Conservation (phyloP, 1,139 yeast genomes). For the Saccharomyces uvarum region DNA sequence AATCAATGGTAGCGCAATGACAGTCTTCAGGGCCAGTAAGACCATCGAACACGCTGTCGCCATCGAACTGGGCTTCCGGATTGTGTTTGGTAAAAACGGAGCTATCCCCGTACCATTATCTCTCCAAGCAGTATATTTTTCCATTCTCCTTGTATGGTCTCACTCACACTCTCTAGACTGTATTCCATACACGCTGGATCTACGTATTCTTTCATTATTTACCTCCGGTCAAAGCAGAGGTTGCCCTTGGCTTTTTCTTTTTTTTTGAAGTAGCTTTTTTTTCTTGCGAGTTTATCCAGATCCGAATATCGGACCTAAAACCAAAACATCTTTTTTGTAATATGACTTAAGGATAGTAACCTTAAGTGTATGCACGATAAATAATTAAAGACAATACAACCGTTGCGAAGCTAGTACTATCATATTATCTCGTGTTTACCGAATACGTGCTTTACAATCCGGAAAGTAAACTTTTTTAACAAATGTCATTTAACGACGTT, state of each 20-base stretch:
- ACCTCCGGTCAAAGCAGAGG: background rate
- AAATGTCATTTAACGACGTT: conserved; percentile 70
- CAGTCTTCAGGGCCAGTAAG: conserved; percentile 17
- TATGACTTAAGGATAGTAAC: background rate
- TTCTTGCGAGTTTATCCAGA: background rate
- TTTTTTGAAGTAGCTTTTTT: background rate
- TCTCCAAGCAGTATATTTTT: conserved; percentile 65
- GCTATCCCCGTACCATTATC: conserved; percentile 80
- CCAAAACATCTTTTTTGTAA: background rate
- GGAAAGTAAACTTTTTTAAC: background rate
- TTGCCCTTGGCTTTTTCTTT: background rate
- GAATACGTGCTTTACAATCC: background rate
- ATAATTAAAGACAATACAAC: background rate
- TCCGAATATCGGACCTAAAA: background rate
- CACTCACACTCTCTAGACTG: background rate
- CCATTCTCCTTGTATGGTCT: conserved; percentile 40
- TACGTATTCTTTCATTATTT: background rate
- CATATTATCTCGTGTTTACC: background rate
- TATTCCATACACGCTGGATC: background rate
- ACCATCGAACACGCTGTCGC: conserved; percentile 13
- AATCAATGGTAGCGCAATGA: conserved; percentile 11
- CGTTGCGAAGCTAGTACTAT: background rate
- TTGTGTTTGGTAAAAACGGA: conserved; percentile 53
- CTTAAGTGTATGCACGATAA: background rate
- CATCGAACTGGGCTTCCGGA: conserved; percentile 13